Base-by-base conservation (phyloP, 2,329 filamentous ascomycete genomes). In the Colletotrichum lentis region DNA sequence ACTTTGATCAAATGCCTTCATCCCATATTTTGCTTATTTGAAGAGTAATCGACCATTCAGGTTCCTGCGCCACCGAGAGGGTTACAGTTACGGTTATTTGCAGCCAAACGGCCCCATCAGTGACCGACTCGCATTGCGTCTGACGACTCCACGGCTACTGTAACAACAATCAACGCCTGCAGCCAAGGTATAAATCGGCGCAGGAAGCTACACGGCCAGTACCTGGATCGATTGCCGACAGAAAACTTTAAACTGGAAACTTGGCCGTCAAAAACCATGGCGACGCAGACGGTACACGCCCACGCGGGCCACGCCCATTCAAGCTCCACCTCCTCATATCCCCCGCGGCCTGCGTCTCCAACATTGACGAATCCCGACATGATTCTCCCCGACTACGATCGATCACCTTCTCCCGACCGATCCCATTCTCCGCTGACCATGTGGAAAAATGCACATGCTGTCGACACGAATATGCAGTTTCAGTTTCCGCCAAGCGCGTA, bases 351-450 rank as follows among this genome's bases (percentile, higher is more conserved):
- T 71, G 88, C 88, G 14, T 96, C 93, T 68, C 94, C 94, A 54
- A 97, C 94, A 2, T 83, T 97, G 74, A 96, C 93, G 64, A 96
- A 97, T 78, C 93, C 94, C 60, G 94, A 97, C 77, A 94, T 97
- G 93, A 97, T 97, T 74, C 82, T 97, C 60, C 94, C 94, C 69
- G 89, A 91, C 76, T 89, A 90, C 75, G 87, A 88, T 71, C 71
- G 82, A 77, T 77, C 82, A 77, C 79, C 85, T 75, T 82, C 84
- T 76, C 81, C 84, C 75, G 80, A 86, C 77, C 79, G 80, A 75
- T 80, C 85, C 66, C 83, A 84, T 69, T 82, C 85, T 73, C 80
- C 83, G 37, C 74, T 86, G n/a, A 79, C 78, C 71, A 80, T 83
- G 77, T 86, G 85, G 86, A 84, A 83, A 70, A 82, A 81, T 72